phyloP scores from a whole-genome alignment of 129 eudicot genomes.

The Lactuca saligna region DNA sequence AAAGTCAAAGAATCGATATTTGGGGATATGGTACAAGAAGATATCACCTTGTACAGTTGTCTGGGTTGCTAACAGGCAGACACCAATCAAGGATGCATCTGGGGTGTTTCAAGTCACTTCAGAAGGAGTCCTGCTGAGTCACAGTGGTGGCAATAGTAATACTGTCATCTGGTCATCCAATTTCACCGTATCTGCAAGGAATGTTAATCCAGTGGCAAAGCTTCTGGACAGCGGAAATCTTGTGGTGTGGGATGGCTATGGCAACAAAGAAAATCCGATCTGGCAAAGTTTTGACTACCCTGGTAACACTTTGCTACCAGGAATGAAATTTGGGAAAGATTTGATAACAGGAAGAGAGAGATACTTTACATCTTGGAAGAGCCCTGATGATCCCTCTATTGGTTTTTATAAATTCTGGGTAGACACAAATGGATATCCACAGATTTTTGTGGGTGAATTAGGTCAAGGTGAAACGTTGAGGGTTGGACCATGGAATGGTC shows the following conservation, averaged over 20 bases:
- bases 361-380: slow-evolving; percentile 31
- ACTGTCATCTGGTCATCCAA: slow-evolving; percentile 22
- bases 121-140: slow-evolving; percentile 14
- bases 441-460: background rate
- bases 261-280: slow-evolving; percentile 1
- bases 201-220: slow-evolving; percentile 10
- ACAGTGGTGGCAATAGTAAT: background rate
- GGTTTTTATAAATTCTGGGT: slow-evolving; percentile 7
- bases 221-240: slow-evolving; percentile 39
- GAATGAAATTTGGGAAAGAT: slow-evolving; percentile 41
- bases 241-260: slow-evolving; percentile 17
- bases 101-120: background rate
- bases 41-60: slow-evolving; percentile 17
- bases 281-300: slow-evolving; percentile 33
- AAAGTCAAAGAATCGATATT: slow-evolving; percentile 8
- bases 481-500: slow-evolving; percentile 48
- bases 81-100: background rate
- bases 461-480: background rate
- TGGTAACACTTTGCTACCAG: slow-evolving; percentile 30
- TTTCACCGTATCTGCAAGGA: background rate
- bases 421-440: slow-evolving; percentile 39
- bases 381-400: slow-evolving; percentile 29
- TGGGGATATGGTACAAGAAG: slow-evolving; percentile 32
- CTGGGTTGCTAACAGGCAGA: slow-evolving; percentile 28
- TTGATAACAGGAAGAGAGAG: slow-evolving; percentile 8